Percentiles rank a stretch among this genome's conserved stretches.
phyloP scores from a whole-genome alignment of 805 yeast species.

The Pichia deserticola region DNA sequence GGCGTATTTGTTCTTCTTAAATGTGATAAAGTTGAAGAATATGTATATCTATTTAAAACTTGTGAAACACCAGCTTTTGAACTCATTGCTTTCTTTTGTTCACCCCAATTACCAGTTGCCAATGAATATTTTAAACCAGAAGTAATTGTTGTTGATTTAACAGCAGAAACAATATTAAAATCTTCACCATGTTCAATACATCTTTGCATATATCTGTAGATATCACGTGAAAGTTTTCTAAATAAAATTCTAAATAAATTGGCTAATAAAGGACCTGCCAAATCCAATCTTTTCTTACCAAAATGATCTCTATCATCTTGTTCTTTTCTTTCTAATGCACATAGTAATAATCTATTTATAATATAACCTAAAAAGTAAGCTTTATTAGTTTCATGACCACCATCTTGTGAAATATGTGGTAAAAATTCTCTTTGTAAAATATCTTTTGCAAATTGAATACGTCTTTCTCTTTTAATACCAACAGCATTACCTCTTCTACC shows the following conservation, averaged over 20 bases:
- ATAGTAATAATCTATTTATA: conserved; percentile 88
- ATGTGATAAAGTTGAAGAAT: conserved; percentile 97
- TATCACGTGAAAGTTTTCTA: conserved; percentile 92
- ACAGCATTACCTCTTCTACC: conserved; percentile 97
- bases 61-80: conserved; percentile 99
- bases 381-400: conserved; percentile 94
- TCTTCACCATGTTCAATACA: conserved; percentile 98
- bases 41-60: conserved; percentile 94
- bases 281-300: conserved; percentile 96
- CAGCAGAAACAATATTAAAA: conserved; percentile 92
- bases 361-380: conserved; percentile 97
- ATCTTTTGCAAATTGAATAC: conserved; percentile 97
- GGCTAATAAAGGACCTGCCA: conserved; percentile 97
- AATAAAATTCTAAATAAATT: conserved; percentile 90
- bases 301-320: conserved; percentile 99
- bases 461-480: conserved; percentile 94
- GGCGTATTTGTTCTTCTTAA: conserved; percentile 99
- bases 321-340: conserved; percentile 95
- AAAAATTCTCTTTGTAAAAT: conserved; percentile 91
- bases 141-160: conserved; percentile 93
- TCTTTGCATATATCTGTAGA: conserved; percentile 96
- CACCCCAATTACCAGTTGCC: conserved; percentile 99
- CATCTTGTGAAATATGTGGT: conserved; percentile 96
- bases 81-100: conserved; percentile 98
- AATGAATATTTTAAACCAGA: conserved; percentile 95